Base-by-base conservation (phyloP, 495 filamentous ascomycete genomes). In the Podospora didyma region DNA sequence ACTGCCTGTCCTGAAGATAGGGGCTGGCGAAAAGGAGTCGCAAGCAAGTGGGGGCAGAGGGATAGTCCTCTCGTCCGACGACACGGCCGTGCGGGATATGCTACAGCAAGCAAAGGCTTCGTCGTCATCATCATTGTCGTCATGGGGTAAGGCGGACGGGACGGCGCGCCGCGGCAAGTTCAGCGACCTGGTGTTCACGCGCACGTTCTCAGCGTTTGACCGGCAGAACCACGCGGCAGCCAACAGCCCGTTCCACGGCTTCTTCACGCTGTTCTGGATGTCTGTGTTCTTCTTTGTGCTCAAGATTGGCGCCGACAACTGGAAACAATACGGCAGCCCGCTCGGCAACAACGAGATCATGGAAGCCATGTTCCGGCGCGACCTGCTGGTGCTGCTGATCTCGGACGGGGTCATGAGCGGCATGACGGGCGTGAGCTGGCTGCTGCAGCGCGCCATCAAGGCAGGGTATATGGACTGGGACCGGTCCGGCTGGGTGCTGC, bases 261-360 rank as follows among this genome's bases (percentile, higher is more conserved):
- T 91, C 69, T 90, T 88, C 59, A 87, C 84, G 1, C 77, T 91
- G 5, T 89, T 90, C 69, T 91, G 88, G 80, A 77, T 91, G 47
- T 76, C 76, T 3, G 82, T 88, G 56, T 75, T 75, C 21, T 66
- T 89, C 48, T 73, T 86, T 60, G 74, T 88, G 26, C 55, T 89
- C 41, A 82, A 82, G 64, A 74, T 87, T 31, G 82, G 75, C 7
- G 83, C 82, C 51, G 80, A 84, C 35, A 90, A 89, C 63, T 90
- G 79, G 72, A 73, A 76, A 42, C 65, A 67, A 19, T 72, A 83
- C 56, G 88, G 88, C 21, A 85, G 71, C 48, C 72, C 82, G 22
- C 78, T 89, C 37, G 88, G 86, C 2, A 77, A 72, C 12, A 86
- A 86, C 53, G 84, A 90, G 70, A 88, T 91, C 24, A 68, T 87